A percentile compares a stretch with the other conserved stretches of the same genome.
Evolutionary conservation across 2,329 filamentous ascomycete genomes (phyloP).

Genomic region (Alternaria arbusti): DNA sequence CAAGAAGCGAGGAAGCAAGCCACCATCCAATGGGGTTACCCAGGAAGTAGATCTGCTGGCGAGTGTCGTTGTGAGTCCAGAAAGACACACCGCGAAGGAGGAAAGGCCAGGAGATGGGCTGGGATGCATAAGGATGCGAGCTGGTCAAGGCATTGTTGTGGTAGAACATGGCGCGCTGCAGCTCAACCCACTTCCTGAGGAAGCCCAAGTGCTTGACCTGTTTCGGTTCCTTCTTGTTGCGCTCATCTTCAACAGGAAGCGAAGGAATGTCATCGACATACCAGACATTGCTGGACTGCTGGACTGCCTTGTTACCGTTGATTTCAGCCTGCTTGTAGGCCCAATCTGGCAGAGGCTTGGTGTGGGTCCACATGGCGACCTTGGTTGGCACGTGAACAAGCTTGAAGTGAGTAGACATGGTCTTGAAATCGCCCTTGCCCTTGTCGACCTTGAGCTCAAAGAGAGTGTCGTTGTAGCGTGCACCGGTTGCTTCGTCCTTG

Average conservation of each 20-base stretch:
- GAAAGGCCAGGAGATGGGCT: constrained; percentile 98
- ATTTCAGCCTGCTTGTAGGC: constrained; percentile 97
- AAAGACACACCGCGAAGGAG: constrained; percentile 96
- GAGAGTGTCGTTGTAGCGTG: constrained; percentile 83
- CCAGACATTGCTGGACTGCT: constrained; percentile 92
- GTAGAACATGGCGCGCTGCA: constrained; percentile 98
- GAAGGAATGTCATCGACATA: constrained; percentile 90
- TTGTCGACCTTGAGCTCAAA: constrained; percentile 96
- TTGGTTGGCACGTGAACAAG: constrained; percentile 92
- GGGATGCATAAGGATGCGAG: constrained; percentile 93
- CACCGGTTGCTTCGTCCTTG: constrained; percentile 72
- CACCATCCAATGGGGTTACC: constrained; percentile 98
- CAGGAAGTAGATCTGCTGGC: constrained; percentile 97
- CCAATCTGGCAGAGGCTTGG: constrained; percentile 95
- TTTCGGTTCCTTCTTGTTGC: constrained; percentile 76
- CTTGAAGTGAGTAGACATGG: constrained; percentile 91
- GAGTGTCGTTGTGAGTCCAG: constrained; percentile 96
- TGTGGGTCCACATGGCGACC: constrained; percentile 99
- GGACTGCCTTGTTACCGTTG: constrained; percentile 97
- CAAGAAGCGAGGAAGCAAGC: constrained; percentile 89
- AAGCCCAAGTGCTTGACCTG: constrained; percentile 87
- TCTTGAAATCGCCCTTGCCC: constrained; percentile 81
- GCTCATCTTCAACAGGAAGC: constrained; percentile 72
- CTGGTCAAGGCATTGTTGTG: constrained; percentile 98
- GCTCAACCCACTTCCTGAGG: constrained; percentile 91